Evolutionary conservation across 192 early-diverging fungal genomes (phyloP).

Genomic region (Coemansia furcata): DNA sequence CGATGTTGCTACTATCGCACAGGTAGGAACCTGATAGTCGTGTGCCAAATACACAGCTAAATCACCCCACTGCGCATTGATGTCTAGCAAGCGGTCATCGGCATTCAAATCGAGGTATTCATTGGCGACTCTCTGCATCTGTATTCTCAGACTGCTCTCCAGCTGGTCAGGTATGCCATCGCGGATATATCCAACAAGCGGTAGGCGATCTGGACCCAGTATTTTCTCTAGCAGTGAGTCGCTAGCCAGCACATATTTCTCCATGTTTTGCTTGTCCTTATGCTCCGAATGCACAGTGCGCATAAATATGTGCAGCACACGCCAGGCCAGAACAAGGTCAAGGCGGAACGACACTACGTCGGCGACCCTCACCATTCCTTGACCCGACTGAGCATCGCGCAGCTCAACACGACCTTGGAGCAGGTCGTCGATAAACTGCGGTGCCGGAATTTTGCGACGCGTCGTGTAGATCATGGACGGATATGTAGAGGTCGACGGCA

Average conservation of each 20-base stretch:
- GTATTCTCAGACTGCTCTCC: slow-evolving; percentile 21
- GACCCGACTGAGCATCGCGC: slow-evolving; percentile 46
- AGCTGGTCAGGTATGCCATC: slow-evolving; percentile 37
- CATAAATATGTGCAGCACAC: slow-evolving; percentile 22
- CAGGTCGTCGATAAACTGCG: slow-evolving; percentile 47
- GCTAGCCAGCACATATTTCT: slow-evolving; percentile 32
- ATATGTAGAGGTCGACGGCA: slow-evolving; percentile 53
- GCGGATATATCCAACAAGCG: slow-evolving; percentile 47
- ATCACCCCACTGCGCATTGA: slow-evolving; percentile 50
- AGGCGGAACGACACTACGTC: slow-evolving; percentile 41
- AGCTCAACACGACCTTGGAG: slow-evolving; percentile 47
- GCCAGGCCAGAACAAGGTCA: slow-evolving; percentile 26
- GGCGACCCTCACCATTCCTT: slow-evolving; percentile 34
- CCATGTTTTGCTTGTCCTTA: slow-evolving; percentile 20
- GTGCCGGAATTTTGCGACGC: slow-evolving; percentile 31
- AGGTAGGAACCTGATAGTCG: slow-evolving; percentile 35
- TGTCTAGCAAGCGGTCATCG: slow-evolving; percentile 46
- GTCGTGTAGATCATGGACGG: slow-evolving; percentile 45
- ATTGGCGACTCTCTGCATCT: slow-evolving; percentile 41
- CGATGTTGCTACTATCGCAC: slow-evolving; percentile 31
- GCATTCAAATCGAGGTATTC: slow-evolving; percentile 49
- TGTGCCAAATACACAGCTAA: slow-evolving; percentile 48
- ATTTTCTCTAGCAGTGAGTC: slow-evolving; percentile 48
- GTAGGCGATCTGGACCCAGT: slow-evolving; percentile 46
- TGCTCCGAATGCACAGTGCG: slow-evolving; percentile 22